Evolutionary conservation across 495 filamentous ascomycete species (phyloP).

Genomic region (Lineolata rhizophorae): DNA sequence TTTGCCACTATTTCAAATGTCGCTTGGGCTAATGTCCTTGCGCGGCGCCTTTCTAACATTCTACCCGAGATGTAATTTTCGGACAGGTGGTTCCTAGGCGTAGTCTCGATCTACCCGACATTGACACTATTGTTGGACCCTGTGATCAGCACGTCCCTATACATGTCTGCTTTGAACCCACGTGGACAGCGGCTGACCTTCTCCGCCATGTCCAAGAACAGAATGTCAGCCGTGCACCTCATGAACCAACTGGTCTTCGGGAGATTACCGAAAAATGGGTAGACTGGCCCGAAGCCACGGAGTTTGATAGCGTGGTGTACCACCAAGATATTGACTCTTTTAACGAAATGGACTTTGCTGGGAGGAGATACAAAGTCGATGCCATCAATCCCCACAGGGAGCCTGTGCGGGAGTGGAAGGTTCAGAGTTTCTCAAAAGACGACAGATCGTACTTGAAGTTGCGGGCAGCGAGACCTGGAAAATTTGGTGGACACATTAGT

Average conservation of each 20-base stretch:
- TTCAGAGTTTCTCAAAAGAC: slow-evolving; percentile 8
- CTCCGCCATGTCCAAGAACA: slow-evolving; percentile 8
- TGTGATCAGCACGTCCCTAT: slow-evolving; percentile 9
- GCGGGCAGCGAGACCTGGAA: no score
- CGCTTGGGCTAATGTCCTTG: slow-evolving; percentile 38
- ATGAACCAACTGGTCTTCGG: slow-evolving; percentile 25
- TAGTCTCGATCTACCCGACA: slow-evolving; percentile 8
- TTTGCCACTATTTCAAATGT: slow-evolving; percentile 34
- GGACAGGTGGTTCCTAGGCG: slow-evolving; percentile 34
- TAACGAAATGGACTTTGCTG: slow-evolving; percentile 9
- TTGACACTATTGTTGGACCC: slow-evolving; percentile 7
- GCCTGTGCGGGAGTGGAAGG: slow-evolving; percentile 9
- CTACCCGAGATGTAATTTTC: slow-evolving; percentile 31
- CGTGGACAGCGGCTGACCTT: slow-evolving; percentile 9
- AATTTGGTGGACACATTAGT: no score
- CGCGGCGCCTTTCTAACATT: slow-evolving; percentile 24
- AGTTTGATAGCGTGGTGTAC: slow-evolving; percentile 10
- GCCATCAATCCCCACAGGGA: slow-evolving; percentile 11
- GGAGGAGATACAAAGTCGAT: slow-evolving; percentile 4
- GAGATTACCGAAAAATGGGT: slow-evolving; percentile 38
- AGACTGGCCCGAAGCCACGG: slow-evolving; percentile 24
- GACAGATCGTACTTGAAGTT: no score
- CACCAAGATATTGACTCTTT: slow-evolving; percentile 9
- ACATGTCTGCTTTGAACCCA: slow-evolving; percentile 5
- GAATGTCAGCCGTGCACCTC: slow-evolving; percentile 3